Conservation (phyloP, 805 yeast genomes). For the Barnettozyma vustinii region DNA sequence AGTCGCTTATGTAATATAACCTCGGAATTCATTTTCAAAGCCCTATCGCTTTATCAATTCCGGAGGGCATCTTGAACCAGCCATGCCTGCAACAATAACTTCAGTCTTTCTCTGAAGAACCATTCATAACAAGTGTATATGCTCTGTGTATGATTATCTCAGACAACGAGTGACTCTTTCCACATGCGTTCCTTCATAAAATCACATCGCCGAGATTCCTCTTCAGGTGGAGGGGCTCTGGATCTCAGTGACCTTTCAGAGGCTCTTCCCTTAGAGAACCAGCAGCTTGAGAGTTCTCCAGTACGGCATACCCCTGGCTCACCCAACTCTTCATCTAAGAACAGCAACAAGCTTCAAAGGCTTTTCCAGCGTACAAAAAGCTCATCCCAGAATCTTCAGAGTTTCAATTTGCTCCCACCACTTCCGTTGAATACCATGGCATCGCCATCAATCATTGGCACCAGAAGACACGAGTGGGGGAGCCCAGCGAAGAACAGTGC, state of each 20-base stretch:
- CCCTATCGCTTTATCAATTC: not conserved
- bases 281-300: not conserved
- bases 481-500: slow-evolving; percentile 7
- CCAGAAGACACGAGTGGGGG: slow-evolving; percentile 48
- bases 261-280: not conserved
- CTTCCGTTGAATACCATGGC: slow-evolving; percentile 8
- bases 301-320: not conserved
- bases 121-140: not conserved
- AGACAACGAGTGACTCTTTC: not conserved
- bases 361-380: slow-evolving; percentile 21
- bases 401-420: slow-evolving; percentile 18
- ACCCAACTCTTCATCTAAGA: slow-evolving; percentile 4
- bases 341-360: slow-evolving; percentile 20
- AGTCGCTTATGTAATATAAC: no score
- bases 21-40: no score
- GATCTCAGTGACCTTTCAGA: slow-evolving; percentile 10
- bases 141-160: not conserved
- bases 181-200: slow-evolving; percentile 35
- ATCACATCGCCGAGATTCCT: slow-evolving; percentile 32
- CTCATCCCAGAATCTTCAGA: slow-evolving; percentile 13
- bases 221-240: slow-evolving; percentile 9
- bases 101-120: not conserved
- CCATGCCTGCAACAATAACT: not conserved
- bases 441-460: slow-evolving; percentile 38
- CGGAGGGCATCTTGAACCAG: not conserved